Evolutionary conservation across 345 rosid species (phyloP).

Genomic region (Hypericum perforatum): DNA sequence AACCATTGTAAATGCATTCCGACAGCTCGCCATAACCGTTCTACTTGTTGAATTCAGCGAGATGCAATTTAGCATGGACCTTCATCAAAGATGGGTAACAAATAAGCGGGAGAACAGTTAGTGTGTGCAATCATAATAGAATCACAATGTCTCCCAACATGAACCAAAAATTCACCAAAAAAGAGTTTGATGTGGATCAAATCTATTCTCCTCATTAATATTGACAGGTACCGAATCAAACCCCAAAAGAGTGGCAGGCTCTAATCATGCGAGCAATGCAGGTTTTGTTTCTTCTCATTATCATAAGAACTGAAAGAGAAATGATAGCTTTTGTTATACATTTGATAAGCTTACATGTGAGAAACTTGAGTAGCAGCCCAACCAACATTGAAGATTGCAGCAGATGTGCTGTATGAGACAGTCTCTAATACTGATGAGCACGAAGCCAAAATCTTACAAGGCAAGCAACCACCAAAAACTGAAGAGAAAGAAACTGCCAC

Average conservation of each 20-base stretch:
- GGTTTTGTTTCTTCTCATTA: no score
- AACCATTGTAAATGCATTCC: conserved; percentile 96
- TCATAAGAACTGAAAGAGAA: no score
- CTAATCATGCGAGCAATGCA: no score
- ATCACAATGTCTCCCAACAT: no score
- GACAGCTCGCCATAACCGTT: conserved; percentile 79
- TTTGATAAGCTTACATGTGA: conserved; percentile 56
- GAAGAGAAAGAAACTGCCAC: conserved; percentile 93
- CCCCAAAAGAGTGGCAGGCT: no score
- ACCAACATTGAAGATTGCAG: conserved; percentile 88
- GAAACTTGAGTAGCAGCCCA: conserved; percentile 99
- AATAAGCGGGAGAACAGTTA: not conserved
- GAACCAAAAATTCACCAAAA: no score
- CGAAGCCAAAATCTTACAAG: conserved; percentile 52
- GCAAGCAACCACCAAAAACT: conserved; percentile 84
- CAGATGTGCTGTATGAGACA: conserved; percentile 65
- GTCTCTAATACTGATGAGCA: conserved; percentile 44
- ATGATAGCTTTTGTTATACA: no score
- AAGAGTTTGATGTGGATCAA: no score
- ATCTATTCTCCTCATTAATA: no score
- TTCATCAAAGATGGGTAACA: conserved; percentile 18
- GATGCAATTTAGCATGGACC: conserved; percentile 94
- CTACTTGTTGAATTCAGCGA: conserved; percentile 80
- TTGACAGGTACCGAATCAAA: no score
- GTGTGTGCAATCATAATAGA: no score